Evolutionary conservation across 163 green algal genomes (phyloP), one percentile per base, ranked within the genome.

Genomic region (Prototheca wickerhamii): DNA sequence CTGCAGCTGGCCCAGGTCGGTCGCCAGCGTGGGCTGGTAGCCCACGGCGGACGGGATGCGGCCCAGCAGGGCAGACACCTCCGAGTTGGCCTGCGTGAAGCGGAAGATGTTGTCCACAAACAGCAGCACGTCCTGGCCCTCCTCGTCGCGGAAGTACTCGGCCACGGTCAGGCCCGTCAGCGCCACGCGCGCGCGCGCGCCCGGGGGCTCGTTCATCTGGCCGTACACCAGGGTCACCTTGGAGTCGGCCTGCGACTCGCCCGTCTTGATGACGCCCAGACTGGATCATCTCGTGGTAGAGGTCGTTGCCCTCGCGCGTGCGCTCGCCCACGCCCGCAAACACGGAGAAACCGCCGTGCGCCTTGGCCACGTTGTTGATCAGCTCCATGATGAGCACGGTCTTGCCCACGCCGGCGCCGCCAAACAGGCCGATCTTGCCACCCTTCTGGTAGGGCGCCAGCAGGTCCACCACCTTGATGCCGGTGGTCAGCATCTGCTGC

Each of bases 81-180:
- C 92, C 31, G 90, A 97, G 85, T 97, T 97, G 49, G 92, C 91
- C 86, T 96, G 46, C 10, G 94, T 99, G 80, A 99, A 99, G 60
- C 94, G 85, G 94, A 99, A 99, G 72, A 99, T 99, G 86, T 99
- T 99, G 87, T 99, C 94, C 25, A 99, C 88, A 70, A 99, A 99
- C 52, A 99, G 84, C 75, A 99, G 87, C 85, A 99, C 94, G 72
- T 99, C 94, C 83, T 99, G 93, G 31, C 93, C 93, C 83, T 98
- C 92, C 64, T 87, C 76, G 65, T 98, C 92, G 80, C 92, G 89
- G 91, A 99, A 98, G 81, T 97, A 93, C 86, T 98, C 93, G 29
- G 93, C 94, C 12, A 99, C 89, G 4, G 93, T 98, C 50, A 98
- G 83, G 35, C 92, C 91, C 30, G 94, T 98, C 50, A 99, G 81